phyloP scores from a whole-genome alignment of 805 yeast species.

The Kuraishia floccosa region DNA sequence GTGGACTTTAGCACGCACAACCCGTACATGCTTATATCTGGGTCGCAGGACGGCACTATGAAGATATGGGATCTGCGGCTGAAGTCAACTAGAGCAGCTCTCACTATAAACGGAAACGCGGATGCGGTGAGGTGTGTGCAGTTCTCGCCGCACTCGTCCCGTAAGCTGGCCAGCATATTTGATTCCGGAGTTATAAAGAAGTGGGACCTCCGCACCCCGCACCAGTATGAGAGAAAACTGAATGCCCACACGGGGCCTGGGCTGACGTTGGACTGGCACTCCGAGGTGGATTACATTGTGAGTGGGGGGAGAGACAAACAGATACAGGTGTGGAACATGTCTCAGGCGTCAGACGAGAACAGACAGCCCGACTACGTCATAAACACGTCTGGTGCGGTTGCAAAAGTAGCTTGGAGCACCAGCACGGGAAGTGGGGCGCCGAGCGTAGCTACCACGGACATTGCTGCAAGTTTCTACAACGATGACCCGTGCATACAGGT shows the following conservation, averaged over 20 bases:
- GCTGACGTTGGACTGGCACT: slow-evolving; percentile 80
- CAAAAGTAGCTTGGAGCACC: slow-evolving; percentile 62
- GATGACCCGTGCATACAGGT: slow-evolving; percentile 64
- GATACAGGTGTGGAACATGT: slow-evolving; percentile 65
- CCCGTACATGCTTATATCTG: slow-evolving; percentile 36
- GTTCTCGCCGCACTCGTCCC: slow-evolving; percentile 38
- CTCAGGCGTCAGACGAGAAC: slow-evolving; percentile 20
- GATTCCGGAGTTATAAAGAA: slow-evolving; percentile 83
- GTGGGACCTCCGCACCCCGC: slow-evolving; percentile 73
- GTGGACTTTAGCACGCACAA: slow-evolving; percentile 26
- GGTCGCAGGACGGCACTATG: slow-evolving; percentile 74
- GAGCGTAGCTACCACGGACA: slow-evolving; percentile 36
- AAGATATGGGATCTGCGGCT: slow-evolving; percentile 65
- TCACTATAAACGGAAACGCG: slow-evolving; percentile 47
- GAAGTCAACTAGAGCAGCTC: slow-evolving; percentile 30
- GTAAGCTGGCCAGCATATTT: slow-evolving; percentile 65
- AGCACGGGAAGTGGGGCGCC: slow-evolving; percentile 26
- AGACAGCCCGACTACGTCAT: slow-evolving; percentile 60
- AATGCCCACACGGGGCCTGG: slow-evolving; percentile 93
- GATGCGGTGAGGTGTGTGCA: slow-evolving; percentile 59
- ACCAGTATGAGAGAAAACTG: slow-evolving; percentile 52
- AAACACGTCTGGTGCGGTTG: slow-evolving; percentile 67
- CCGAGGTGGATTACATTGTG: slow-evolving; percentile 64
- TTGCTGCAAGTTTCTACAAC: slow-evolving; percentile 64
- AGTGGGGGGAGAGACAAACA: slow-evolving; percentile 92